Conservation (phyloP, 306 rosid genomes). For the Cyclanthera cordifolia region DNA sequence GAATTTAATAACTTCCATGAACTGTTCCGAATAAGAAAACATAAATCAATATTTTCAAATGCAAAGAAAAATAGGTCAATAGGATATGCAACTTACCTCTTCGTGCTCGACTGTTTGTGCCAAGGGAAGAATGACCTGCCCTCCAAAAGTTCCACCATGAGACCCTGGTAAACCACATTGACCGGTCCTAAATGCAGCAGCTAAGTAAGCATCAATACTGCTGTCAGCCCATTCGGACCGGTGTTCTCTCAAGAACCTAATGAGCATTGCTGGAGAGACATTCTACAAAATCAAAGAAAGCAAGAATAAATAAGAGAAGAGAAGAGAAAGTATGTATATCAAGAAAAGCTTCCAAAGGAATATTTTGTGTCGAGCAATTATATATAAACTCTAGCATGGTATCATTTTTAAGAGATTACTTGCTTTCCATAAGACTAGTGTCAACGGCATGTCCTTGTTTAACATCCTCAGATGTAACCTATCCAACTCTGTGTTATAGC, state of each 20-base stretch:
- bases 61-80: background rate
- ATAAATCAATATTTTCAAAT: slow-evolving; percentile 1
- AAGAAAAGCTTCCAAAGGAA: background rate
- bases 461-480: background rate
- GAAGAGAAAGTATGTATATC: background rate
- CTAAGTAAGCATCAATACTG: slow-evolving; percentile 91
- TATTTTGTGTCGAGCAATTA: no score
- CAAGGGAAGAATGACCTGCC: slow-evolving; percentile 90
- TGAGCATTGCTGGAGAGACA: slow-evolving; percentile 92
- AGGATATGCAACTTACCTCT: slow-evolving; percentile 48
- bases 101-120: slow-evolving; percentile 94
- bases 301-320: slow-evolving; percentile 9
- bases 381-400: no score
- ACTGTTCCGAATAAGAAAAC: slow-evolving; percentile 40
- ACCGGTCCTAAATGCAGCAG: slow-evolving; percentile 81
- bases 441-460: background rate
- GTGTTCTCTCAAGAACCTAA: slow-evolving; percentile 86
- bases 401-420: background rate
- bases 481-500: no score
- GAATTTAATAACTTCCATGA: slow-evolving; percentile 89
- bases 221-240: slow-evolving; percentile 99
- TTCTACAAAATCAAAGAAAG: slow-evolving; percentile 35
- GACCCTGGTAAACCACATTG: slow-evolving; percentile 67
- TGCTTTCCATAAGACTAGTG: background rate
- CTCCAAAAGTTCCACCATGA: slow-evolving; percentile 68